Base-by-base conservation (phyloP, 106 monocot species). In the Apostasia ramifera region DNA sequence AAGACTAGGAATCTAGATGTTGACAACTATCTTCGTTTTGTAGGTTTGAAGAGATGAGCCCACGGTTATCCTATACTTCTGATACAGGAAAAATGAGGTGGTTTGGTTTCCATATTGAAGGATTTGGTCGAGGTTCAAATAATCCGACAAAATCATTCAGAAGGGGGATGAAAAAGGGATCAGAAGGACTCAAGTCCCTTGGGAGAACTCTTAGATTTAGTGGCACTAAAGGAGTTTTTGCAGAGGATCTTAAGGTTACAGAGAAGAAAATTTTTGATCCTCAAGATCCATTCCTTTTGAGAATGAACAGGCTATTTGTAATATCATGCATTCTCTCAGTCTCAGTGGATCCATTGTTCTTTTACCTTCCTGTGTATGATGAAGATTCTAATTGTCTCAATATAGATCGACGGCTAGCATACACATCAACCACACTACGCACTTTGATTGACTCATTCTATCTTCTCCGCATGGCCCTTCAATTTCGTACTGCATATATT, bases 221-320 rank as follows among this genome's bases (percentile, higher is more conserved):
- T 74, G 67, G 75, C 68, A 70, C 91, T 13, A 83, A 77, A 61
- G 84, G 85, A 42, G 86, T 81, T 52, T 88, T 88, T 47, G 81
- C 85, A 37, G 83, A 94, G 69, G 85, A 88, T 60, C 81, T 87
- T 41, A 81, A 85, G 53, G 77, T 83, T 55, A 80, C 77, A 62
- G 80, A 81, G 74, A 91, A 79, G 68, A 83, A 76, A 61, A 91
- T 95, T 71, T 88, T 88, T 74, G 88, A 91, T 67, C 91, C 95
- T 47, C 88, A 88, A 61, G 86, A 87, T 14, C 79, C 65, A 68
- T 77, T 89, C 59, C 81, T 97, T 61, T 73, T 87, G 55, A 79
- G 10, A 52, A 82, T 86, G 76, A 97, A 92, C 66, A 80, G 78
- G 68, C 66, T 97, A 53, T 83, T 92, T 40, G 69, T 89, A 44